phyloP scores from a whole-genome alignment of 441 rosid species.

The Jatropha podagrica region DNA sequence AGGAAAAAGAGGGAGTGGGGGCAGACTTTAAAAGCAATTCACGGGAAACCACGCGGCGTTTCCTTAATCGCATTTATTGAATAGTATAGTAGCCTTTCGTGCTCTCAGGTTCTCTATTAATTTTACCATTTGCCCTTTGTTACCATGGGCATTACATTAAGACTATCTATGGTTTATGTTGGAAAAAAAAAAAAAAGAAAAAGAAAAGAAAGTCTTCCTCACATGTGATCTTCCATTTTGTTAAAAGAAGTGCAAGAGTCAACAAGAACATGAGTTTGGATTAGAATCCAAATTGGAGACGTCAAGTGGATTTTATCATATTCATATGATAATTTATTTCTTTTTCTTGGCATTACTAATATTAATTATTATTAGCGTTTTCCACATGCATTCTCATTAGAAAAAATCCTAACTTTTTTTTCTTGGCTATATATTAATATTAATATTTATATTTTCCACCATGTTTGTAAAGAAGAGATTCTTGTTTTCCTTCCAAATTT shows the following conservation, averaged over 20 bases:
- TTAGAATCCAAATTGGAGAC: constrained; percentile 9
- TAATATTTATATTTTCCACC: too few species aligned
- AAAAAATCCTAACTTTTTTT: too few species aligned
- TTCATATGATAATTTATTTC: too few species aligned
- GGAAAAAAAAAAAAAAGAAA: neutral
- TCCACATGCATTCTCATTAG: too few species aligned
- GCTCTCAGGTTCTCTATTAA: neutral
- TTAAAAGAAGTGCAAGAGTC: constrained; percentile 1
- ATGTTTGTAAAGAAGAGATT: too few species aligned
- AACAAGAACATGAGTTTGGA: constrained; percentile 7
- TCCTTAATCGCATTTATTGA: constrained; percentile 32
- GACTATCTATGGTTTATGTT: neutral
- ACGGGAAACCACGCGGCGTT: constrained; percentile 47
- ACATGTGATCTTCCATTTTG: constrained; percentile 8
- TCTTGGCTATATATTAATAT: too few species aligned
- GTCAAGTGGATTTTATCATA: neutral
- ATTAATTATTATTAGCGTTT: too few species aligned
- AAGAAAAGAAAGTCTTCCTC: neutral
- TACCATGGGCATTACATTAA: too few species aligned
- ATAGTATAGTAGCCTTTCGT: neutral
- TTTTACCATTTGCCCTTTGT: too few species aligned
- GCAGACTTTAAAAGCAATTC: constrained; percentile 34
- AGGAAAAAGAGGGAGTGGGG: neutral
- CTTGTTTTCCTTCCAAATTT: too few species aligned
- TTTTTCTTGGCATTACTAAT: too few species aligned